Base-by-base conservation (phyloP, 306 rosid species). In the Acacia melanoxylon region DNA sequence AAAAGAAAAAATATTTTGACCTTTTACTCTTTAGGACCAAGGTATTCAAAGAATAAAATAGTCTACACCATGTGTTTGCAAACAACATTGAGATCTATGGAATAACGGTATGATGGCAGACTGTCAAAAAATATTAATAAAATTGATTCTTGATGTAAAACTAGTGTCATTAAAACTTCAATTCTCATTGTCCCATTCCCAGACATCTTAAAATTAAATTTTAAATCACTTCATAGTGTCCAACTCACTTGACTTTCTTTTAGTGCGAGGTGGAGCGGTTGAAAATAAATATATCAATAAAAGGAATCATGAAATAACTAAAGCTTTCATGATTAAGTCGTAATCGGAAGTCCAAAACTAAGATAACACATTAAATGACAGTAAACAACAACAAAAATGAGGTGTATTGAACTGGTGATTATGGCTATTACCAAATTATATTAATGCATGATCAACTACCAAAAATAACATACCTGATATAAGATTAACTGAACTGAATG, bases 401-500 rank as follows among this genome's bases (percentile, higher is more conserved):
- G 62, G 65, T 51, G 51, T 27, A 13, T 20, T 70, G 65, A 74
- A 75, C n/a, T 40, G 80, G 80, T 37, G 77, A 82, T 29, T 33
- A 80, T 62, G 68, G 45, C 52, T 22, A 19, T 62, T 40, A 49
- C 79, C 13, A 87, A 66, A 44, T 58, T 49, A 72, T 22, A 27
- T 58, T 27, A 72, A 68, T 27, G 70, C 31, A 78, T 20, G 52
- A 63, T 41, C 74, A 70, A 76, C 25, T 29, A 79, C 66, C 6
- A 27, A 48, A 82, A 52, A 29, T 42, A 78, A 54, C 46, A 78
- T 41, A 76, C 81, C 83, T 41, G 68, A 9, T 27, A 22, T 22
- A 45, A 14, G 68, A 83, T 46, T 69, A 83, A 48, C 44, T 37
- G 44, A 73, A 82, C 44, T 62, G 67, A 73, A 86, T 27, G 62